Evolutionary conservation across 2,329 filamentous ascomycete genomes (phyloP).

Genomic region (Cercospora zeae-maydis): DNA sequence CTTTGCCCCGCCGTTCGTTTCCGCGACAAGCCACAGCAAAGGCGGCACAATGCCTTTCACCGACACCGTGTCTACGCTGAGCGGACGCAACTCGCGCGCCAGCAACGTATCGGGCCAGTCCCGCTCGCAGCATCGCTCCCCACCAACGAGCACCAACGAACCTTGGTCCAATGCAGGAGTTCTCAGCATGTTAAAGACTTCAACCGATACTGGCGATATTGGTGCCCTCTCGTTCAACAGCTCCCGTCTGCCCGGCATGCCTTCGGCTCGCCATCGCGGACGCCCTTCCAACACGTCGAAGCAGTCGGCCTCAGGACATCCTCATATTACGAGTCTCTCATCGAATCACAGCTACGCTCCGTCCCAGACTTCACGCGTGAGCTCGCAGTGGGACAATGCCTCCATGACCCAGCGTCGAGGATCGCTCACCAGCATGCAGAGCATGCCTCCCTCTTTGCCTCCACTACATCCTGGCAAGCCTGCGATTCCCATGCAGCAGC

Average conservation of each 20-base stretch:
- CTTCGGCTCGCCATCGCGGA: slow-evolving; percentile 36
- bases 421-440: slow-evolving; percentile 43
- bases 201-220: slow-evolving; percentile 48
- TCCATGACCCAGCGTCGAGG: slow-evolving; percentile 39
- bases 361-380: slow-evolving; percentile 43
- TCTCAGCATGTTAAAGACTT: slow-evolving; percentile 50
- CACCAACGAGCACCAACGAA: slow-evolving; percentile 30
- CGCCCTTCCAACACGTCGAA: slow-evolving; percentile 40
- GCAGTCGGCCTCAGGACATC: slow-evolving; percentile 33
- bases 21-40: slow-evolving; percentile 22
- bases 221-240: slow-evolving; percentile 40
- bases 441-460: slow-evolving; percentile 42
- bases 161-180: slow-evolving; percentile 41
- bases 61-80: slow-evolving; percentile 44
- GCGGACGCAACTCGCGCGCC: slow-evolving; percentile 47
- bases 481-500: slow-evolving; percentile 23
- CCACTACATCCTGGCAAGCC: slow-evolving; percentile 24
- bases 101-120: slow-evolving; percentile 44
- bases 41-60: slow-evolving; percentile 45
- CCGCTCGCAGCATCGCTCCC: slow-evolving; percentile 30
- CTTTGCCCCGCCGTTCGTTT: slow-evolving; percentile 26
- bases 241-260: slow-evolving; percentile 39
- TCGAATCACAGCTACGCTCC: slow-evolving; percentile 36
- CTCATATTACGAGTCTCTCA: slow-evolving; percentile 13
- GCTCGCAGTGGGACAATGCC: slow-evolving; percentile 40